Evolutionary conservation across 2,329 filamentous ascomycete species (phyloP), one percentile per base, ranked within the genome.

Genomic region (Alternaria ventricosa): DNA sequence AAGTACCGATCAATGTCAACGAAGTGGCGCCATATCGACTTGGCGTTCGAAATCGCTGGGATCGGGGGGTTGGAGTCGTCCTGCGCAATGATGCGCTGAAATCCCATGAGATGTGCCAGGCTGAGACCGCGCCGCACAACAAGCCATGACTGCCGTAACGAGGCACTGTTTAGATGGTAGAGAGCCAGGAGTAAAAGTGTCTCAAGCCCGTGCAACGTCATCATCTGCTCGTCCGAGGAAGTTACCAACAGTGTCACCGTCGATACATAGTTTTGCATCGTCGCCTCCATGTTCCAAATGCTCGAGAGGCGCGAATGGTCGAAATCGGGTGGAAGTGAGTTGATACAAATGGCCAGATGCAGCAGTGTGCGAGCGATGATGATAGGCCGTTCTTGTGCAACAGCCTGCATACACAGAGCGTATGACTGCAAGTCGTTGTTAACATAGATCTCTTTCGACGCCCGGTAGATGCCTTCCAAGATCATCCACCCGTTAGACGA

Each of bases 401-500:
- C 66, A 6, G 71, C 72, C 12, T 64, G 58, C 74, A 79, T 78
- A 56, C 75, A 67, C 46, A 79, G 57, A 10, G 75, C 76, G 30
- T 78, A 78, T 10, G 76, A 76, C 47, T 76, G 69, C 2, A 67
- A 63, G 55, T 79, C 76, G 53, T 62, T 59, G 56, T 76, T 68
- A 22, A 78, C 74, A 55, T 74, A 79, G 4, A 79, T 70, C 3
- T 77, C 69, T 55, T 64, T 65, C 4, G 70, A 65, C 9, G 77
- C 76, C 55, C 63, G 73, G 62, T 79, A 79, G 28, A 75, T 66
- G 43, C 63, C 66, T 3, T 67, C 63, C 18, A 79, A 57, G 18
- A 76, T 75, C 73, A 75, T 79, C 76, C 77, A 79, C 22, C 75
- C 75, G 53, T 79, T 78, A 1, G 76, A 75, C 3, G 75, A 77